Evolutionary conservation across 2,329 filamentous ascomycete species (phyloP).

Genomic region (Knufia fluminis): DNA sequence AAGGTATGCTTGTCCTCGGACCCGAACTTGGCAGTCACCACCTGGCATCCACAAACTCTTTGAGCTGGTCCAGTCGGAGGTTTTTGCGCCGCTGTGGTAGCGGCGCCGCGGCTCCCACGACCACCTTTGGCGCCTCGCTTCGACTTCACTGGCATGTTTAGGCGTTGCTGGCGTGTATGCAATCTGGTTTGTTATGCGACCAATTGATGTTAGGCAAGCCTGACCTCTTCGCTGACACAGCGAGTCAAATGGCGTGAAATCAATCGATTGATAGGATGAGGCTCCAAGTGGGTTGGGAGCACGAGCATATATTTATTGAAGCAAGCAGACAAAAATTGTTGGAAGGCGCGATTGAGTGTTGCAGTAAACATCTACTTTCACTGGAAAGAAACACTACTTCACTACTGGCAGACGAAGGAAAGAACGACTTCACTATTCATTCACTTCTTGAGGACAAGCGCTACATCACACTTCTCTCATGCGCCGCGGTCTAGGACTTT

Average conservation of each 20-base stretch:
- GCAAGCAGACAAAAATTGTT: background rate
- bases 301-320: too few species aligned
- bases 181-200: too few species aligned
- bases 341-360: too few species aligned
- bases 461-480: slow-evolving; percentile 28
- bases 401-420: background rate
- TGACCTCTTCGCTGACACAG: too few species aligned
- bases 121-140: background rate
- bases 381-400: slow-evolving; percentile 2
- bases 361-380: background rate
- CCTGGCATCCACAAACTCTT: background rate
- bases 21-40: background rate
- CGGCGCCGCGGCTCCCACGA: background rate
- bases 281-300: too few species aligned
- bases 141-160: background rate
- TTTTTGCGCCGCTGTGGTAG: background rate
- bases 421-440: background rate
- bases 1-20: background rate
- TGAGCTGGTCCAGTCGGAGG: background rate
- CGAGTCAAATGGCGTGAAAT: too few species aligned
- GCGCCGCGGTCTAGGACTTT: slow-evolving; percentile 31
- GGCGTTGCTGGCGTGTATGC: background rate
- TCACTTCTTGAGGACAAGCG: background rate
- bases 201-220: too few species aligned
- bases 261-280: too few species aligned